Percentiles rank a stretch among this genome's conserved stretches.
Evolutionary conservation across 805 yeast species (phyloP).

Genomic region (Ogataea nakhonphanomensis): DNA sequence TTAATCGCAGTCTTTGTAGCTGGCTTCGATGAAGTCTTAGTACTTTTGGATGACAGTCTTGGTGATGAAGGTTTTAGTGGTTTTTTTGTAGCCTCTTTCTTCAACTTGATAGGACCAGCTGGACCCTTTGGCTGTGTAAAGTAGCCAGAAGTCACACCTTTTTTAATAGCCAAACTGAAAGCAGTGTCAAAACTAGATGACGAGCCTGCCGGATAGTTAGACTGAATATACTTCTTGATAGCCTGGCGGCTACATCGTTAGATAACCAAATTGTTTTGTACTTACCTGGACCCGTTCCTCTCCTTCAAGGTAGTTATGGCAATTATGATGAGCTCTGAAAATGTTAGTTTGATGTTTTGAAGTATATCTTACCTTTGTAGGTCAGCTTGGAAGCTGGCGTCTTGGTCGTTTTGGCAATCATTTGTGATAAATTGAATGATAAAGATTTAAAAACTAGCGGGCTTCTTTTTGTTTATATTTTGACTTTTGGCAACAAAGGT

Average conservation of each 20-base stretch:
- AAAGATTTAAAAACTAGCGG: conserved; percentile 1
- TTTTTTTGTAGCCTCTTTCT: conserved; percentile 35
- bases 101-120: conserved; percentile 76
- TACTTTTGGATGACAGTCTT: background rate
- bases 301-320: conserved; percentile 71
- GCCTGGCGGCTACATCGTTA: conserved; percentile 64
- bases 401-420: conserved; percentile 37
- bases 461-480: conserved; percentile 15
- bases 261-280: conserved; percentile 14
- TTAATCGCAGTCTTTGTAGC: conserved; percentile 28
- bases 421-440: conserved; percentile 15
- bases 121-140: conserved; percentile 87
- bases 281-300: conserved; percentile 73
- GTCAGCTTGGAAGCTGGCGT: conserved; percentile 37
- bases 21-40: conserved; percentile 4
- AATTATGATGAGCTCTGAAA: conserved; percentile 56
- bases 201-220: conserved; percentile 50
- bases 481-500: conserved; percentile 3
- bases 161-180: conserved; percentile 75
- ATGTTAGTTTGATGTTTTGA: conserved; percentile 16
- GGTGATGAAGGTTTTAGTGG: conserved; percentile 31
- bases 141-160: conserved; percentile 74
- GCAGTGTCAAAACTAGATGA: conserved; percentile 68
- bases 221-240: conserved; percentile 74
- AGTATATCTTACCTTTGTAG: conserved; percentile 42